Evolutionary conservation across 306 rosid species (phyloP), one percentile per base, ranked within the genome.

Genomic region (Ormosia semicastrata): DNA sequence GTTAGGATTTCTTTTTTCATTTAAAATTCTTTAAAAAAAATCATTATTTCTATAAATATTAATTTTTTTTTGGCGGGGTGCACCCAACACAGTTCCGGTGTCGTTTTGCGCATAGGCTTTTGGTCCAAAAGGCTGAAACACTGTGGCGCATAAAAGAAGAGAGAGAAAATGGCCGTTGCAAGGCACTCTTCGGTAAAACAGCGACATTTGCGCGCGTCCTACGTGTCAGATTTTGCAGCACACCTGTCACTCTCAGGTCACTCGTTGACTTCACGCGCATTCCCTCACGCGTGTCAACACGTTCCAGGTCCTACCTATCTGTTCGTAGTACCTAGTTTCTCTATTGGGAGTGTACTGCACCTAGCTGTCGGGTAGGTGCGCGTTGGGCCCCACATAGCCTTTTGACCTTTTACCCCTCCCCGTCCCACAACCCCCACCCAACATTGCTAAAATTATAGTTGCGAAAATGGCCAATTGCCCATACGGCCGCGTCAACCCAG

Each of bases 201-300:
- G 89, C 91, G 85, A 86, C 94, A 86, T 77, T 88, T 83, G 86
- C 89, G 86, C 86, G 86, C 84, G 92, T 84, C 86, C 85, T 24
- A 90, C 94, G 89, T 86, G 90, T 86, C 90, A 82, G 88, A 76
- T 78, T 85, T 83, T 75, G 40, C 72, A 76, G 69, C 87, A 74
- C 88, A 87, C 87, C 84, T 65, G 85, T 88, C 85, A n/a, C 65
- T 81, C 80, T 84, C 77, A 4, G 2, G 1, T n/a, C n/a, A 15
- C 24, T 24, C 78, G 72, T 84, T 79, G 81, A 81, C 82, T 77
- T 81, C 82, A 81, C 71, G 33, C 69, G 0, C 29, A 1, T 8
- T 30, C 36, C 9, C 11, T 13, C 66, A 7, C 71, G 75, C 81
- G 87, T 88, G 49, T 0, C 3, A 0, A 1, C n/a, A 87, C 90